phyloP scores from a whole-genome alignment of 2,329 filamentous ascomycete species.

The Lomentospora prolificans region DNA sequence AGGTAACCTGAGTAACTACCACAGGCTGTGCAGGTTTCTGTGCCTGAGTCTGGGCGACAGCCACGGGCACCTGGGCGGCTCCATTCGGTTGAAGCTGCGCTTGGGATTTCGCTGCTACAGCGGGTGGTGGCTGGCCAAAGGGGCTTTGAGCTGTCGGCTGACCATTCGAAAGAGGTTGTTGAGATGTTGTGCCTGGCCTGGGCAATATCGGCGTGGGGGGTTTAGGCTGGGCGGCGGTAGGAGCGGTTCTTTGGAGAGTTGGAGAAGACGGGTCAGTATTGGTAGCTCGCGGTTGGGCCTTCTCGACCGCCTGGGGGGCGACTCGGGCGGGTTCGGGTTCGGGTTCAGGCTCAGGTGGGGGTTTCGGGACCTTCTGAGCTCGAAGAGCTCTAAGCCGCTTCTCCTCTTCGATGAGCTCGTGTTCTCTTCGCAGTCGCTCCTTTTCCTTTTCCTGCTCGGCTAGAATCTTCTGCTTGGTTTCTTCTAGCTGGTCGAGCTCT shows the following conservation, averaged over 20 bases:
- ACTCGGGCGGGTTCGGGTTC: slow-evolving; percentile 12
- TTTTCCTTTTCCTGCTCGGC: slow-evolving; percentile 35
- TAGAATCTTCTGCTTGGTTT: slow-evolving; percentile 32
- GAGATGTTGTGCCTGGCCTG: not conserved
- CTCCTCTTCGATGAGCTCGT: slow-evolving; percentile 35
- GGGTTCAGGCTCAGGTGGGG: slow-evolving; percentile 22
- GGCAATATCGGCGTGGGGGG: not conserved
- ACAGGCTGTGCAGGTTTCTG: not conserved
- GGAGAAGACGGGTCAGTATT: slow-evolving; percentile 13
- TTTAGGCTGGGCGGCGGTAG: not conserved
- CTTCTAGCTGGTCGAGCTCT: slow-evolving; percentile 35
- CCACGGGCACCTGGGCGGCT: not conserved
- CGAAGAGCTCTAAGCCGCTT: slow-evolving; percentile 36
- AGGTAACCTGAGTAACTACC: slow-evolving; percentile 9
- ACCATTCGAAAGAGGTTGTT: slow-evolving; percentile 1
- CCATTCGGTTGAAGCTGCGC: slow-evolving; percentile 2
- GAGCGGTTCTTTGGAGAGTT: slow-evolving; percentile 2
- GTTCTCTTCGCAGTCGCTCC: slow-evolving; percentile 34
- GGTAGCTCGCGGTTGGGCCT: slow-evolving; percentile 7
- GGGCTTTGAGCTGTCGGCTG: not conserved
- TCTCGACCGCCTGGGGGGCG: slow-evolving; percentile 10
- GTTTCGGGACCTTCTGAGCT: slow-evolving; percentile 33
- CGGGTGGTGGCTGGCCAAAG: slow-evolving; percentile 6
- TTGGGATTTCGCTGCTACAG: not conserved
- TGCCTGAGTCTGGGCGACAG: slow-evolving; percentile 3